Conservation (phyloP, 495 filamentous ascomycete genomes). For the Podospora pseudoanserina region DNA sequence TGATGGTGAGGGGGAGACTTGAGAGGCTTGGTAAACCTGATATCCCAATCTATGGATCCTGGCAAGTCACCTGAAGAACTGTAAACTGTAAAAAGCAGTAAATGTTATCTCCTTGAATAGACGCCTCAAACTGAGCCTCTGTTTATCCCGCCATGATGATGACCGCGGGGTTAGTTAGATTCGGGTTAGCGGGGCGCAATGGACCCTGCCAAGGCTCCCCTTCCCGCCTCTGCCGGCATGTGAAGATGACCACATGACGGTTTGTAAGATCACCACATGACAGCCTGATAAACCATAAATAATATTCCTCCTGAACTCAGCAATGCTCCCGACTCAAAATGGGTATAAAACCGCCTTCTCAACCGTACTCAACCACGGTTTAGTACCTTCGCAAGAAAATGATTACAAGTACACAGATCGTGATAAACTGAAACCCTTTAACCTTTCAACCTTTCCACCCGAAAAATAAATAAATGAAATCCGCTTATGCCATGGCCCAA, state of each 20-base stretch:
- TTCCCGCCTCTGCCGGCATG: conserved; percentile 70
- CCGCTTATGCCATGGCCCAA: not conserved
- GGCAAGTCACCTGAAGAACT: too few species aligned
- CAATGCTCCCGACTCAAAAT: not conserved
- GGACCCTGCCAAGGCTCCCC: conserved; percentile 79
- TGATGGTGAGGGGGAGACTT: not conserved
- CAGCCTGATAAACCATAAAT: not conserved
- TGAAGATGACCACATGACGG: not conserved
- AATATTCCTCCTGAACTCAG: not conserved
- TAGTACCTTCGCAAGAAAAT: not conserved
- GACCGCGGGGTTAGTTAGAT: not conserved
- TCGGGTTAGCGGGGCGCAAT: not conserved
- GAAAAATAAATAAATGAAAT: not conserved
- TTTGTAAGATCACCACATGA: not conserved
- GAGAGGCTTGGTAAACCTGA: not conserved
- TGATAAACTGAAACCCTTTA: not conserved
- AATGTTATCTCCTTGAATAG: not conserved
- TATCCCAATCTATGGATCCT: too few species aligned
- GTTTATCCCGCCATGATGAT: not conserved
- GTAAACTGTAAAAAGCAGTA: not conserved
- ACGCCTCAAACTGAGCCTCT: conserved; percentile 53
- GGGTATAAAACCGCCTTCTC: not conserved
- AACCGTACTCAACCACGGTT: not conserved
- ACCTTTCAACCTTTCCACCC: not conserved
- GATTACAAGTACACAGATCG: not conserved